phyloP scores from a whole-genome alignment of 2,329 filamentous ascomycete species.

The Atkinsonella hypoxylon region DNA sequence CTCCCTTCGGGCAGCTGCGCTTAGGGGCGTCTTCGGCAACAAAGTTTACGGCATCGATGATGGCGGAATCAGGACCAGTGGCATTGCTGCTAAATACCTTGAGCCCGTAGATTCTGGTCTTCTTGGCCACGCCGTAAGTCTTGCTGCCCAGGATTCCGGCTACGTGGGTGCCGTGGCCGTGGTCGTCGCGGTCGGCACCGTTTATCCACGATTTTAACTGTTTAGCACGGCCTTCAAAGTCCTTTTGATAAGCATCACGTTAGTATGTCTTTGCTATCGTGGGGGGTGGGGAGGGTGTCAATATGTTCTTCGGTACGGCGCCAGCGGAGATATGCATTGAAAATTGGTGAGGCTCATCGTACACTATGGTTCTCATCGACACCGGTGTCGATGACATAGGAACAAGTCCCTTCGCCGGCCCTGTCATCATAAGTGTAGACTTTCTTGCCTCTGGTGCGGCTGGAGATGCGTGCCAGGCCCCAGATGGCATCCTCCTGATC shows the following conservation, averaged over 20 bases:
- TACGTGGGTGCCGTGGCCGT: constrained; percentile 19
- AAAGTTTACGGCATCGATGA: constrained; percentile 28
- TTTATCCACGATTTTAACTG: constrained; percentile 21
- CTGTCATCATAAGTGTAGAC: constrained; percentile 27
- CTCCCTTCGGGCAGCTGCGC: constrained; percentile 24
- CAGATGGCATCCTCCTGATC: constrained; percentile 14
- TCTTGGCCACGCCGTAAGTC: constrained; percentile 28
- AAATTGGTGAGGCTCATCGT: neutral
- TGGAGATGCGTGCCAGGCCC: constrained; percentile 23
- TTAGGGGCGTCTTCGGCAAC: constrained; percentile 21
- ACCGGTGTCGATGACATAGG: constrained; percentile 35
- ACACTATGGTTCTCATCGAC: constrained; percentile 21
- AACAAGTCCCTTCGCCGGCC: constrained; percentile 27
- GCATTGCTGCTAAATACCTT: constrained; percentile 24
- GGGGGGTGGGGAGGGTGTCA: neutral
- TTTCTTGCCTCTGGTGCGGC: constrained; percentile 14
- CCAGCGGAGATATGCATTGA: neutral
- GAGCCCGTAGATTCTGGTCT: constrained; percentile 23
- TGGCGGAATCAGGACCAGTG: constrained; percentile 23
- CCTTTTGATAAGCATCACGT: constrained; percentile 15
- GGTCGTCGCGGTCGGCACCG: constrained; percentile 16
- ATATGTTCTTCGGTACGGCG: neutral
- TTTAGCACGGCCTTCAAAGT: constrained; percentile 9
- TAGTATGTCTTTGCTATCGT: neutral
- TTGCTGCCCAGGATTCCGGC: constrained; percentile 20